phyloP scores from a whole-genome alignment of 2,329 filamentous ascomycete species.

The Gnomoniopsis smithogilvyi region DNA sequence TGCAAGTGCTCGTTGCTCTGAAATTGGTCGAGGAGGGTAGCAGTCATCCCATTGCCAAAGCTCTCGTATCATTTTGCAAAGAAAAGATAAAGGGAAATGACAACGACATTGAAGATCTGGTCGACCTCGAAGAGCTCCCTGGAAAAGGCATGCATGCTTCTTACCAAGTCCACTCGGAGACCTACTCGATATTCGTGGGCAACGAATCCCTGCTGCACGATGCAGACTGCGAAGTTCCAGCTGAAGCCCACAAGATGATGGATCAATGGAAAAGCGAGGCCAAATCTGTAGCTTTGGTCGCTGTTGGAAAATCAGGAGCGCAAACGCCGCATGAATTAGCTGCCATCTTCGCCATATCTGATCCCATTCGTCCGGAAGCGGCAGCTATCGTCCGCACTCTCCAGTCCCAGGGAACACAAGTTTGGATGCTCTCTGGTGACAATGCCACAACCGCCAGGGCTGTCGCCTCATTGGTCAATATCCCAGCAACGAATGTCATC shows the following conservation, averaged over 20 bases:
- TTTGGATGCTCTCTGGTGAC: constrained; percentile 94
- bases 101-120: constrained; percentile 28
- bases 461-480: constrained; percentile 73
- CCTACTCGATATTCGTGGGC: constrained; percentile 60
- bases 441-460: constrained; percentile 81
- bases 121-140: constrained; percentile 61
- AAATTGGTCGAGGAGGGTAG: constrained; percentile 67
- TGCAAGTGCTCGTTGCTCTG: constrained; percentile 48
- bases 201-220: constrained; percentile 68
- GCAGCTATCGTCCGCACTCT: constrained; percentile 61
- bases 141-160: constrained; percentile 67
- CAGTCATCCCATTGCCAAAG: constrained; percentile 71
- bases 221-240: constrained; percentile 37
- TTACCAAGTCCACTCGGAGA: constrained; percentile 33
- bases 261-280: constrained; percentile 59
- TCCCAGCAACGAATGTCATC: constrained; percentile 70
- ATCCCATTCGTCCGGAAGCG: constrained; percentile 76
- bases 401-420: constrained; percentile 61
- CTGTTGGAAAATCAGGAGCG: constrained; percentile 32
- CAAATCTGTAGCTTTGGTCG: constrained; percentile 62
- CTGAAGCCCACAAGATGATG: constrained; percentile 34
- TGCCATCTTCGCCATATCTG: constrained; percentile 72
- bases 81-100: constrained; percentile 22
- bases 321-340: constrained; percentile 39
- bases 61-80: constrained; percentile 62